Base-by-base conservation (phyloP, 2,329 filamentous ascomycete species). In the Botrytis hyacinthi region DNA sequence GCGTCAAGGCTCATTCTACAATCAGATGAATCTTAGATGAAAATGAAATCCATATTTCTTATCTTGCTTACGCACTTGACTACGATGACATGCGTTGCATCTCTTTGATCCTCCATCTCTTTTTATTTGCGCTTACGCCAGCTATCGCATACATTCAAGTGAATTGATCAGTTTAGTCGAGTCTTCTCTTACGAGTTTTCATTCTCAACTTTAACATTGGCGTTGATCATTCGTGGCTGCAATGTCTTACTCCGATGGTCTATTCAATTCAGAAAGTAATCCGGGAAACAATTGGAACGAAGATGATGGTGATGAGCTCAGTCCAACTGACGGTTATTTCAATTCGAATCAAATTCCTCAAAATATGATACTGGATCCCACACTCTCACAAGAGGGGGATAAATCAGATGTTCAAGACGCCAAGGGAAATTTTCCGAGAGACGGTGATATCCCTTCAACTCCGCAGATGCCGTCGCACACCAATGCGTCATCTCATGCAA, bases 311-410 rank as follows among this genome's bases (percentile, higher is more conserved):
- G 75, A 80, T 35, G 77, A 78, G 37, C 74, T 81, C 20, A 78
- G 75, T 59, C 80, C 80, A 18, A 73, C 75, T 22, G 76, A 80
- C 78, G 79, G 80, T 35, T 80, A 80, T 73, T 81, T 81, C 73
- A 74, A 75, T 72, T 75, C 70, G n/a, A 70, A 71, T 51, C 73
- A 75, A 29, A 71, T 75, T 46, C 70, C 75, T 32, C 61, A 70
- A 65, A 70, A 74, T 44, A 62, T 70, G 22, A 29, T 66, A 26
- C 37, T n/a, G 12, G 48, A 71, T 54, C 71, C 57, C 6, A 70
- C 71, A 22, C n/a, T n/a, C n/a, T 57, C 29, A 48, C 42, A 60
- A 26, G 48, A 29, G 22, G 48, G 46, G 20, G 46, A 54, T 22
- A 42, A 44, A 4, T 22, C 46, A 37, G 68, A 57, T 22, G 12